phyloP scores from a whole-genome alignment of 768 basidiomycete genomes.

The Leccinum arenicola region DNA sequence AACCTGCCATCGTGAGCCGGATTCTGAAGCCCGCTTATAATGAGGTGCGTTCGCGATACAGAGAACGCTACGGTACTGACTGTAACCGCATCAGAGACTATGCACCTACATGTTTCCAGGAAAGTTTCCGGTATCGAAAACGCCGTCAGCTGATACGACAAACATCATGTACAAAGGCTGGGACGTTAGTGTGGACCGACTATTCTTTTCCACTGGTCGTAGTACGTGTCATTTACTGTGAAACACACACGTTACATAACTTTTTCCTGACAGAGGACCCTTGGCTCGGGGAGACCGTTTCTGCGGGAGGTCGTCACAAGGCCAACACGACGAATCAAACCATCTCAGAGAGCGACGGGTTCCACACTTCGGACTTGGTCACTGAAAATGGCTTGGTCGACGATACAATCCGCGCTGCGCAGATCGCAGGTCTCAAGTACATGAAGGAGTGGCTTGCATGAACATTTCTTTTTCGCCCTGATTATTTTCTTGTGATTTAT shows the following conservation, averaged over 20 bases:
- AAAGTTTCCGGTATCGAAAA: conserved; percentile 48
- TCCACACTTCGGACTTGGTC: conserved; percentile 64
- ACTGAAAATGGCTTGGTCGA: conserved; percentile 42
- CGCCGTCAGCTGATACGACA: conserved; percentile 41
- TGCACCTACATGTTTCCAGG: conserved; percentile 66
- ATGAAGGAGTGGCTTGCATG: conserved; percentile 55
- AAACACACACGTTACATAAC: background rate
- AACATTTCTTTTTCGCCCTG: background rate
- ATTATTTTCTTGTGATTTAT: background rate
- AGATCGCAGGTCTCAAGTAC: conserved; percentile 46
- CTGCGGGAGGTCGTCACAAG: conserved; percentile 47
- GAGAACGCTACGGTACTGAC: background rate
- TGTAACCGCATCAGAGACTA: conserved; percentile 49
- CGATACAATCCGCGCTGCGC: conserved; percentile 50
- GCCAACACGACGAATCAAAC: conserved; percentile 52
- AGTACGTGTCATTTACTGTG: conserved; percentile 39
- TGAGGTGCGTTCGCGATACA: conserved; percentile 19
- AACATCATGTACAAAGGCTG: conserved; percentile 59
- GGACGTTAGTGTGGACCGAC: conserved; percentile 51
- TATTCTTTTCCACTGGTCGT: conserved; percentile 70
- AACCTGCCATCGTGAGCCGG: conserved; percentile 35
- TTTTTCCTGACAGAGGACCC: conserved; percentile 53
- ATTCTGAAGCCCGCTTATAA: conserved; percentile 30
- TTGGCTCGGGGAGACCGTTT: conserved; percentile 69
- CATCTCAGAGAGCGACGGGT: conserved; percentile 57